Evolutionary conservation across 805 yeast genomes (phyloP).

Genomic region (Metschnikowia lunata): DNA sequence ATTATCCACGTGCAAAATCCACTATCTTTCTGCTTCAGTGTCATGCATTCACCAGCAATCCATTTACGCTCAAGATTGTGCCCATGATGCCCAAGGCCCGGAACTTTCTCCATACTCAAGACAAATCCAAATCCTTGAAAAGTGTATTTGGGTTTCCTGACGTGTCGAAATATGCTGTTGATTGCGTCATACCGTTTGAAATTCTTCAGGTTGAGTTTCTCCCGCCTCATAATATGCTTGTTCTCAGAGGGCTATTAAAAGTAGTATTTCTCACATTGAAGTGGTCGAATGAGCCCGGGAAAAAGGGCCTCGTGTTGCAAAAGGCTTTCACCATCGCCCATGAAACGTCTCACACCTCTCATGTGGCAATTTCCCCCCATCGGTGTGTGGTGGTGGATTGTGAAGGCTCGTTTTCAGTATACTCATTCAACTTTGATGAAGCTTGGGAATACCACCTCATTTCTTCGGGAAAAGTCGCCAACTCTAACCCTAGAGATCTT

Average conservation of each 20-base stretch:
- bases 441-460: slow-evolving; percentile 3
- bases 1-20: slow-evolving; percentile 4
- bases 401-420: slow-evolving; percentile 2
- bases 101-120: slow-evolving; percentile 5
- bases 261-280: slow-evolving; percentile 6
- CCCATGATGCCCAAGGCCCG: slow-evolving; percentile 13
- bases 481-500: slow-evolving; percentile 8
- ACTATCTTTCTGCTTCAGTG: slow-evolving; percentile 6
- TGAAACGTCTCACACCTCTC: neutral
- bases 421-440: slow-evolving; percentile 1
- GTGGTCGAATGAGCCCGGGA: slow-evolving; percentile 11
- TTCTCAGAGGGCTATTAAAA: slow-evolving; percentile 10
- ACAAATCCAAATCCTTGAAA: slow-evolving; percentile 6
- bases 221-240: slow-evolving; percentile 4
- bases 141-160: slow-evolving; percentile 4
- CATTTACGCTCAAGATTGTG: slow-evolving; percentile 6
- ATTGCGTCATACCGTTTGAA: slow-evolving; percentile 5
- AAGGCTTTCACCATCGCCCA: slow-evolving; percentile 4
- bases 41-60: slow-evolving; percentile 8
- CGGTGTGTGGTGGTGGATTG: slow-evolving; percentile 8
- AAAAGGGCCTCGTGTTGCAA: slow-evolving; percentile 4
- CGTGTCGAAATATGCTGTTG: neutral
- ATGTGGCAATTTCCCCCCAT: slow-evolving; percentile 2
- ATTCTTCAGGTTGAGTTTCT: slow-evolving; percentile 10
- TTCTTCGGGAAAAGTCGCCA: neutral